A percentile compares a stretch with the other conserved stretches of the same genome.
Conservation (phyloP, 129 eudicot species). For the Smallanthus sonchifolius region DNA sequence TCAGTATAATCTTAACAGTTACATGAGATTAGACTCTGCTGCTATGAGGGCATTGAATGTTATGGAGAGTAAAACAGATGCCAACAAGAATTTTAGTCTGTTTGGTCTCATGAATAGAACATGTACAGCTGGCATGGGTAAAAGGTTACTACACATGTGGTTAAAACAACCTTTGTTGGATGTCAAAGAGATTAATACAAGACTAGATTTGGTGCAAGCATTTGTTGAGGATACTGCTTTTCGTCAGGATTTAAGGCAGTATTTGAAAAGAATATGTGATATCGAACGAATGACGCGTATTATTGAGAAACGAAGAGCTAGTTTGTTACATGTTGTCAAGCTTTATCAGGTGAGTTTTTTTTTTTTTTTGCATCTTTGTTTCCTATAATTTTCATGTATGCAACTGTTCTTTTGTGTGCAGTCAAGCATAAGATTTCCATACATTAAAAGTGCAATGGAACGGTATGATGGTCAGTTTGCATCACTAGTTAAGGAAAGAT, state of each 20-base stretch:
- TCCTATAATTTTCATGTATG: neutral
- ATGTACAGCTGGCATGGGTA: conserved; percentile 98
- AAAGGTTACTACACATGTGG: conserved; percentile 90
- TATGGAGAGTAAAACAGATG: conserved; percentile 96
- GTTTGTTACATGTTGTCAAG: conserved; percentile 73
- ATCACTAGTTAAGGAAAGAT: conserved; percentile 58
- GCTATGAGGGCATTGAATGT: conserved; percentile 96
- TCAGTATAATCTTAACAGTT: conserved; percentile 65
- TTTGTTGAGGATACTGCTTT: conserved; percentile 91
- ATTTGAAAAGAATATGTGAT: conserved; percentile 82
- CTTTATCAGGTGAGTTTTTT: conserved; percentile 73
- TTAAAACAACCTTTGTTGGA: conserved; percentile 88
- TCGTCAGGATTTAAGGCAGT: conserved; percentile 86
- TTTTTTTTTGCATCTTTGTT: neutral
- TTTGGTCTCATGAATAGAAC: conserved; percentile 96
- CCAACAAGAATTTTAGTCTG: conserved; percentile 86
- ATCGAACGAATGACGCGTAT: conserved; percentile 65
- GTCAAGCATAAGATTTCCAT: conserved; percentile 92
- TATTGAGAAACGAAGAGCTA: conserved; percentile 68
- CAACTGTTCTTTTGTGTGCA: conserved; percentile 30
- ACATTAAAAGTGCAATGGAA: conserved; percentile 70
- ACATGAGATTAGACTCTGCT: conserved; percentile 97
- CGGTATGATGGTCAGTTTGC: conserved; percentile 78
- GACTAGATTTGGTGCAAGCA: conserved; percentile 90
- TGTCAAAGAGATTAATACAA: conserved; percentile 59